A percentile compares a stretch with the other conserved stretches of the same genome.
Conservation (phyloP, 1,284 basidiomycete genomes). For the Exobasidium rhododendri region DNA sequence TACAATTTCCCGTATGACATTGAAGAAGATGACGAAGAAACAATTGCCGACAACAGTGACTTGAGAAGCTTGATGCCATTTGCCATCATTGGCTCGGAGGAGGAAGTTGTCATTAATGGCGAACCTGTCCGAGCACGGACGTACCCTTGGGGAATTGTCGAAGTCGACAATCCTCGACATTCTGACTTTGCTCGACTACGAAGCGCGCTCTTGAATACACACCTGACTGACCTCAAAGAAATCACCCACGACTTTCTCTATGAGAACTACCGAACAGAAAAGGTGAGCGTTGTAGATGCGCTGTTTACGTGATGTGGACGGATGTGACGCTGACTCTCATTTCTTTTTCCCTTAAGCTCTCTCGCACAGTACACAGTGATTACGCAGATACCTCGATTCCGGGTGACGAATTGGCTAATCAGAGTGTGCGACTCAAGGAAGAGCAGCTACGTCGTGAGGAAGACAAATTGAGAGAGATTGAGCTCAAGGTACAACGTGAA, state of each 20-base stretch:
- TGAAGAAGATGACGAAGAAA: slow-evolving; percentile 97
- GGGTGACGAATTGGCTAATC: slow-evolving; percentile 90
- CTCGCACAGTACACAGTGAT: slow-evolving; percentile 82
- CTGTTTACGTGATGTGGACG: neutral
- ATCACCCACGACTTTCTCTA: slow-evolving; percentile 85
- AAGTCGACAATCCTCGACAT: slow-evolving; percentile 98
- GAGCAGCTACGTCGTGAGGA: slow-evolving; percentile 90
- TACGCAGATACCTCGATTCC: slow-evolving; percentile 48
- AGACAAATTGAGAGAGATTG: slow-evolving; percentile 85
- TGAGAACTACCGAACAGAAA: slow-evolving; percentile 98
- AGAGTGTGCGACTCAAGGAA: slow-evolving; percentile 95
- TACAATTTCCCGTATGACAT: slow-evolving; percentile 99
- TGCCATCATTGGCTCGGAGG: slow-evolving; percentile 94
- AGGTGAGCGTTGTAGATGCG: slow-evolving; percentile 56
- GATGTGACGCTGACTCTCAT: slow-evolving; percentile 4
- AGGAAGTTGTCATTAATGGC: slow-evolving; percentile 89
- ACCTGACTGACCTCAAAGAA: slow-evolving; percentile 81
- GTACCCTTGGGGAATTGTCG: slow-evolving; percentile 97
- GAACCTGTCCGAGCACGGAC: slow-evolving; percentile 83
- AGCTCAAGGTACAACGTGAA: slow-evolving; percentile 95
- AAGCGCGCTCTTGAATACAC: slow-evolving; percentile 90
- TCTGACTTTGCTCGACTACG: slow-evolving; percentile 92
- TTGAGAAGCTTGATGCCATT: slow-evolving; percentile 66
- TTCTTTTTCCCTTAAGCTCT: slow-evolving; percentile 59
- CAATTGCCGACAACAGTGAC: slow-evolving; percentile 82